Evolutionary conservation across 352 stramenopile genomes (phyloP).

Genomic region (Pythium coloratum): DNA sequence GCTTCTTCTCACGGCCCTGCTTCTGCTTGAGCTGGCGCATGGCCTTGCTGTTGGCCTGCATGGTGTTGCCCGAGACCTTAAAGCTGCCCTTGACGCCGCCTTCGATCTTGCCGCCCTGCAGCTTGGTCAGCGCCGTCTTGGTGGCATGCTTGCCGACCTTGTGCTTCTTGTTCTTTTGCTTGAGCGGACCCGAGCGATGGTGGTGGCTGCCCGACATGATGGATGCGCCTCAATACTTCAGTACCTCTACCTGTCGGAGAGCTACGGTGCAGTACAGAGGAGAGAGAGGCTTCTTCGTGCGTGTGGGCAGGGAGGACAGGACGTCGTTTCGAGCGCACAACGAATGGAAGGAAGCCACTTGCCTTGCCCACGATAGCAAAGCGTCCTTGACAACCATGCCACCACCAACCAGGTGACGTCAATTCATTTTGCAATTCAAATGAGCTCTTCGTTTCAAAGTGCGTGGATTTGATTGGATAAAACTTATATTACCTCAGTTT

Average conservation of each 20-base stretch:
- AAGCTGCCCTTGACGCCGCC: constrained; percentile 21
- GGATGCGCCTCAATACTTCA: background rate
- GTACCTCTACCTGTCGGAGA: background rate
- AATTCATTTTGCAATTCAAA: constrained; percentile 34
- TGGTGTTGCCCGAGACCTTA: constrained; percentile 42
- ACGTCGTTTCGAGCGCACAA: constrained; percentile 15
- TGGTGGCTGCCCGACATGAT: constrained; percentile 68
- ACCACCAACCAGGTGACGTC: constrained; percentile 15
- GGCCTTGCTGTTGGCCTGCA: constrained; percentile 69
- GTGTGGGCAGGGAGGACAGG: background rate
- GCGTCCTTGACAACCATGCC: constrained; percentile 7
- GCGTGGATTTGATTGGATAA: constrained; percentile 15
- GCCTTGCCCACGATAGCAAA: constrained; percentile 2
- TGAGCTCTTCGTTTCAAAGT: background rate
- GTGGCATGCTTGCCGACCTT: constrained; percentile 83
- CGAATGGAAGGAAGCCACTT: constrained; percentile 27
- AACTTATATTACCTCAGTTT: background rate
- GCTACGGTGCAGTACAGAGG: background rate
- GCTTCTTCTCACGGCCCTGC: constrained; percentile 83
- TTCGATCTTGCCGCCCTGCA: constrained; percentile 77
- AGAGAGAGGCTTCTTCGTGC: background rate
- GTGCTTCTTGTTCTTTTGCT: constrained; percentile 93
- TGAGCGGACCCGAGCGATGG: constrained; percentile 86
- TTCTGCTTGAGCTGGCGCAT: constrained; percentile 82
- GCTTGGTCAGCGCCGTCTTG: constrained; percentile 75